Base-by-base conservation (phyloP, 495 filamentous ascomycete species). In the Darksidea phi region DNA sequence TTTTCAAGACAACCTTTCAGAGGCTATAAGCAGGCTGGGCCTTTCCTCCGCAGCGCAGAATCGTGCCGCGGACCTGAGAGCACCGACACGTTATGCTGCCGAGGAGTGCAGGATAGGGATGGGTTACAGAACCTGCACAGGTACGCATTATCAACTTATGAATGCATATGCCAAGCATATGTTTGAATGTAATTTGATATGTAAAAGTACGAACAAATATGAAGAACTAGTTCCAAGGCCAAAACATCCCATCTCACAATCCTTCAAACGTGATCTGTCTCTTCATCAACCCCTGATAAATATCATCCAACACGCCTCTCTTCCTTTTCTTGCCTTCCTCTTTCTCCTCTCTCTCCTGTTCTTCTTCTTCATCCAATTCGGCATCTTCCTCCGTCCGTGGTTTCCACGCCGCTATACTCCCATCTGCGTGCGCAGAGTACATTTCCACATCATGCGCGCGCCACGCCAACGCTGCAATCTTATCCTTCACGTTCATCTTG, bases 381-480 rank as follows among this genome's bases (percentile, higher is more conserved):
- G 56, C 57, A 48, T 77, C 80, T 23, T 80, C 81, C 23, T 72
- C 72, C 0, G 80, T 76, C 28, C 73, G 70, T 36, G 83, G 84
- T 64, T 74, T 70, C 84, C 83, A 88, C 21, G 74, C 76, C 38
- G 77, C 75, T 61, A 87, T 84, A 61, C 74, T 78, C 0, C 82
- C 84, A 64, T 86, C 85, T 26, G 73, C 61, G 72, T 86, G 84
- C 13, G 74, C 81, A 48, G 79, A 83, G 61, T 78, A 81, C 55
- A 86, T 52, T 53, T 80, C 81, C 0, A 81, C 75, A n/a, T 76
- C 61, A 59, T 76, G 74, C 0, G 83, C 82, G 65, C 86, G 81
- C 88, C 86, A 96, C 4, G 78, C 85, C 12, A 95, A 73, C 34
- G 80, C 84, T 23, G 87, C 88, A 26, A 88, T 82, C 13, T 85